Evolutionary conservation across 2,329 filamentous ascomycete genomes (phyloP), one percentile per base, ranked within the genome.

Genomic region (Apiospora malaysiana): DNA sequence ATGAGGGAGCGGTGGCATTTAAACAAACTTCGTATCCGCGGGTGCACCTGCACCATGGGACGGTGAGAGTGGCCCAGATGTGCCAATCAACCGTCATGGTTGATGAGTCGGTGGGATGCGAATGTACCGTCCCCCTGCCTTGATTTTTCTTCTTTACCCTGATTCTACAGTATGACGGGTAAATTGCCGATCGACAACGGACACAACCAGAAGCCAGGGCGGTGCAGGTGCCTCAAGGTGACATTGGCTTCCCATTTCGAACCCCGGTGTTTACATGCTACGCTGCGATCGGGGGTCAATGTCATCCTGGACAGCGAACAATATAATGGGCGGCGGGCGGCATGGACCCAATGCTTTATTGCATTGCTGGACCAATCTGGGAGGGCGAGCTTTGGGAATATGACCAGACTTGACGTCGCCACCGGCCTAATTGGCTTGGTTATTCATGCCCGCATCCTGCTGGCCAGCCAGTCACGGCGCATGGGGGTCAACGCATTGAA

Each of bases 111-210:
- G 56, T 63, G 56, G 56, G 56, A 63, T 21, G 27, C 18, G 8
- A 45, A 45, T 45, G 42, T 3, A 4, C 42, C 42, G 12, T 32
- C 14, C 18, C 56, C 56, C 56, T 63, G 27, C 56, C 32, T 63
- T 63, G 56, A 12, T 37, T 63, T 63, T 63, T n/a, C 9, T 12
- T 37, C 18, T n/a, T 40, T 63, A n/a, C 6, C 32, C 56, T 47
- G 21, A 21, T 63, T 40, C n/a, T 63, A 40, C 56, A n/a, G 56
- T 63, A 63, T 63, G 56, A 63, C 32, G 56, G 56, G 56, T 63
- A 63, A 63, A 63, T 63, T 63, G 56, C 56, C 56, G 56, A 63
- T 63, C 56, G 56, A 63, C 56, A 32, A n/a, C 21, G 32, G 27
- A 40, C 56, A 63, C 56, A 63, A 37, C 18, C 27, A 63, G 56